Conservation (phyloP, 208 protist species). For the Leishmania braziliensis region DNA sequence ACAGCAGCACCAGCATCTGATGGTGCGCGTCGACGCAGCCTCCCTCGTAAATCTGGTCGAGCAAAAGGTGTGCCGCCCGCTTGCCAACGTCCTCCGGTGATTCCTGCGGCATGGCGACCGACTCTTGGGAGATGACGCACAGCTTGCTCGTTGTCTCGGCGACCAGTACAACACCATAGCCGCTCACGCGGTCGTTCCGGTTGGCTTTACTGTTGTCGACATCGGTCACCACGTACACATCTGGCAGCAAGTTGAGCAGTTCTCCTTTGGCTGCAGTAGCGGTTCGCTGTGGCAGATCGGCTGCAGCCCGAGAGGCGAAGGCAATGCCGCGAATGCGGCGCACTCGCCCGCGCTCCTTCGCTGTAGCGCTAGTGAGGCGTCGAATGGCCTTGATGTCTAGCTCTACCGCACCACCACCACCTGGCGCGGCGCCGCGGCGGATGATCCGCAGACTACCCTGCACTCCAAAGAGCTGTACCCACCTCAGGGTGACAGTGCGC, state of each 20-base stretch:
- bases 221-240: slow-evolving; percentile 94
- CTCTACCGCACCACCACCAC: slow-evolving; percentile 88
- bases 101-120: slow-evolving; percentile 65
- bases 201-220: slow-evolving; percentile 66
- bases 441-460: slow-evolving; percentile 78
- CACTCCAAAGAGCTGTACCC: slow-evolving; percentile 90
- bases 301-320: slow-evolving; percentile 84
- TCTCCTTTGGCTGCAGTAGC: slow-evolving; percentile 89
- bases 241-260: slow-evolving; percentile 88
- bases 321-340: slow-evolving; percentile 92
- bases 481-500: slow-evolving; percentile 88
- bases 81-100: slow-evolving; percentile 86
- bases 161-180: slow-evolving; percentile 92
- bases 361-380: slow-evolving; percentile 64
- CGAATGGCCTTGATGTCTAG: slow-evolving; percentile 79
- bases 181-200: slow-evolving; percentile 54
- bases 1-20: slow-evolving; percentile 89
- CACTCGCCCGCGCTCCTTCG: slow-evolving; percentile 79
- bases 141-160: slow-evolving; percentile 91
- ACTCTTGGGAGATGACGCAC: slow-evolving; percentile 87
- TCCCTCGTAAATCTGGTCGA: slow-evolving; percentile 88
- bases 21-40: slow-evolving; percentile 91
- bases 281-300: slow-evolving; percentile 87
- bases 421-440: slow-evolving; percentile 77
- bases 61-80: slow-evolving; percentile 72